Evolutionary conservation across 176 grass and related monocot genomes (phyloP), one percentile per base, ranked within the genome.

Genomic region (Ensete glaucum): DNA sequence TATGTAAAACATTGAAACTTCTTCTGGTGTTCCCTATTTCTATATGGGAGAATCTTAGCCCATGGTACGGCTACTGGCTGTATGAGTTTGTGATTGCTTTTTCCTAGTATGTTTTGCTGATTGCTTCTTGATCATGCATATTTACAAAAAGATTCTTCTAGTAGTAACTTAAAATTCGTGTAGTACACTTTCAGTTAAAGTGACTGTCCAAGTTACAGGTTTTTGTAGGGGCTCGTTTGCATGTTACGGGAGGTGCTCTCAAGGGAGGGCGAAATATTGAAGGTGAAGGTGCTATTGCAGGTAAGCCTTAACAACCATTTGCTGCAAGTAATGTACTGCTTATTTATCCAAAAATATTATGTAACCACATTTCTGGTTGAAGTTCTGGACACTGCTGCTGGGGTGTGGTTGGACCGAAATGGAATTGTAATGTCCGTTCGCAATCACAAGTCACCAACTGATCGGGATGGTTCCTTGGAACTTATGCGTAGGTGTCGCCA

Each of bases 341-440:
- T 55, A 50, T 49, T 15, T 72, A 16, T 26, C 16, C 11, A 15
- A 50, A 25, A 78, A 20, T 53, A 2, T 69, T 69, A 1, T 55
- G 50, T 54, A 72, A 19, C 83, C 85, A 52, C 19, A 49, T 53
- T 69, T 52, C 14, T 73, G 83, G 83, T 79, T 91, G 59, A 59
- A 99, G 95, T 99, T 75, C 76, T 99, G 73, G 95, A 99, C 79
- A 99, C 95, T 78, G 95, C 95, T 89, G 90, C 95, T 93, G 95
- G 95, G 80, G 84, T 94, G 82, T 99, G 95, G 95, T 83, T 99
- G 86, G 90, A 99, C 81, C 87, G 80, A 91, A 91, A 94, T 89
- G 95, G 95, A 73, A 94, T 91, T 76, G 95, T 99, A 62, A 94
- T 88, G 17, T 82, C 78, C 13, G 10, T 88, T 78, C 87, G 86